These are phyloP conservation scores for Effrenium voratum DNA, from an alignment of 73 alveolate species.

Conservation along the genomic window DNA sequence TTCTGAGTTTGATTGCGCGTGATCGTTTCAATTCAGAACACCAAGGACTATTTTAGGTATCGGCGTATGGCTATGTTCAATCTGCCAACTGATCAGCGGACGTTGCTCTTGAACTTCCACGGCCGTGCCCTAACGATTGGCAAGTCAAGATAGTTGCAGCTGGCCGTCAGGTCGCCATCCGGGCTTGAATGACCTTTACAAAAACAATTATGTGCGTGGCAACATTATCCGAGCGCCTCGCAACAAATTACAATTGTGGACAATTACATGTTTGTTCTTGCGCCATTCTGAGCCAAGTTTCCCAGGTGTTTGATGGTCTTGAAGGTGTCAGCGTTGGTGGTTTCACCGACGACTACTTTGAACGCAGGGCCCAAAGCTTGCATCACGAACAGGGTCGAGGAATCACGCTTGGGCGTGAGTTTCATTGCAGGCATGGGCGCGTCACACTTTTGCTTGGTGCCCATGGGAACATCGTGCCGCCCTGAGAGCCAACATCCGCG, in stretches of 20 bases:
- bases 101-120: constrained; percentile 57
- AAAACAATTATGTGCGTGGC: constrained; percentile 65
- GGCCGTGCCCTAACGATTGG: neutral
- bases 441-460: constrained; percentile 88
- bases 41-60: constrained; percentile 65
- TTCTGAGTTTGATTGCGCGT: neutral
- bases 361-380: neutral
- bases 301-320: constrained; percentile 50
- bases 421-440: constrained; percentile 73
- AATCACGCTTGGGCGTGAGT: neutral
- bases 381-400: neutral
- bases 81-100: constrained; percentile 49
- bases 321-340: constrained; percentile 88
- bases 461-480: constrained; percentile 81
- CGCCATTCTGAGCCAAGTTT: neutral
- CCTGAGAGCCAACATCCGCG: neutral
- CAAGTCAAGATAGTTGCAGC: neutral
- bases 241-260: too few relatives aligned
- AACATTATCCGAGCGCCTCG: constrained; percentile 32
- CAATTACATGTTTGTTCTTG: neutral
- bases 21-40: neutral
- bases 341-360: constrained; percentile 67
- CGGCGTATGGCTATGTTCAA: constrained; percentile 58
- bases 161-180: constrained; percentile 35
- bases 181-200: constrained; percentile 58